These are phyloP conservation scores for Phytophthora kernoviae DNA, from an alignment of 352 stramenopile species.

Conservation along the genomic window DNA sequence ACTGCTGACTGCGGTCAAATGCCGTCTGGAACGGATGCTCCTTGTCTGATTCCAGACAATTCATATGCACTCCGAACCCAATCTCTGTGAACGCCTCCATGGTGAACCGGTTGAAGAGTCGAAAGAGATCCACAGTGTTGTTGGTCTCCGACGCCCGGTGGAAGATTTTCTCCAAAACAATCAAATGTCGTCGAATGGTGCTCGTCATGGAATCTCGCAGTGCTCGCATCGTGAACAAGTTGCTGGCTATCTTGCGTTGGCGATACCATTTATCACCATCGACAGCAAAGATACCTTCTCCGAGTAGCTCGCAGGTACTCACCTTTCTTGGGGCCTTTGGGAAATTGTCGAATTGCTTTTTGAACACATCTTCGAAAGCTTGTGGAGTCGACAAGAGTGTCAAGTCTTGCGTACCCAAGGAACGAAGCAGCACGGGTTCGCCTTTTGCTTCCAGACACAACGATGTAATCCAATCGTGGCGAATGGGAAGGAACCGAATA, in stretches of 20 bases:
- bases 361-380: constrained; percentile 57
- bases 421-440: constrained; percentile 38
- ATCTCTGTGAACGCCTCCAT: constrained; percentile 63
- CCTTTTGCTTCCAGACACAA: constrained; percentile 37
- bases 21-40: constrained; percentile 59
- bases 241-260: constrained; percentile 59
- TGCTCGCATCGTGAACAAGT: constrained; percentile 51
- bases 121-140: constrained; percentile 42
- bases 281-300: constrained; percentile 63
- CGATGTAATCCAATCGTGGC: constrained; percentile 53
- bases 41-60: constrained; percentile 38
- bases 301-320: constrained; percentile 47
- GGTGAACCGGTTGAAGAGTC: constrained; percentile 50
- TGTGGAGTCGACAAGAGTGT: constrained; percentile 45
- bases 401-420: constrained; percentile 35
- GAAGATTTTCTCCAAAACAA: constrained; percentile 37
- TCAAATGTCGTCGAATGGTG: constrained; percentile 39
- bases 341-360: constrained; percentile 77
- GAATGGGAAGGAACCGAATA: constrained; percentile 23
- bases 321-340: constrained; percentile 49
- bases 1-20: constrained; percentile 48
- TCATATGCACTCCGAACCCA: constrained; percentile 56
- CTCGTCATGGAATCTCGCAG: constrained; percentile 54
- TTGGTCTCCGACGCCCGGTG: constrained; percentile 10
- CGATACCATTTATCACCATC: constrained; percentile 51